Conservation (phyloP, 208 protist species). For the Entamoeba moshkovskii region DNA sequence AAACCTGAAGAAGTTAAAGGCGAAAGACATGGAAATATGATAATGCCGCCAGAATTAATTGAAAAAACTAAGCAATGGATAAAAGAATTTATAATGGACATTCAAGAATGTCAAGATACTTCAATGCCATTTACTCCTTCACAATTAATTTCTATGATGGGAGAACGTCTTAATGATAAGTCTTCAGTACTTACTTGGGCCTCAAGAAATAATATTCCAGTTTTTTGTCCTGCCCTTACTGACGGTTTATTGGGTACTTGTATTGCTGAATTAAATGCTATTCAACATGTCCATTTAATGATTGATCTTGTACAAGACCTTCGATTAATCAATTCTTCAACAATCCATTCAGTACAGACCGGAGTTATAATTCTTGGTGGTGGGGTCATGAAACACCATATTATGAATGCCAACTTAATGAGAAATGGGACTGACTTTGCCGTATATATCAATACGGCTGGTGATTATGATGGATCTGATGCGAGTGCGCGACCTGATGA, state of each 20-base stretch:
- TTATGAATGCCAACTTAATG: slow-evolving; percentile 94
- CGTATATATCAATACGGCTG: slow-evolving; percentile 83
- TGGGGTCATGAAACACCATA: slow-evolving; percentile 92
- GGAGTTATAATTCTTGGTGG: slow-evolving; percentile 93
- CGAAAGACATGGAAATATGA: slow-evolving; percentile 83
- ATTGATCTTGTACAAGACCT: slow-evolving; percentile 86
- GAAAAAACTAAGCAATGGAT: slow-evolving; percentile 97
- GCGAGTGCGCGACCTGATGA: slow-evolving; percentile 85
- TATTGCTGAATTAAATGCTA: slow-evolving; percentile 96
- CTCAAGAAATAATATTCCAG: slow-evolving; percentile 84
- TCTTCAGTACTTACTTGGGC: slow-evolving; percentile 91
- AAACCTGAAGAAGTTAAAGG: slow-evolving; percentile 22
- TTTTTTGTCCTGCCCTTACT: slow-evolving; percentile 94
- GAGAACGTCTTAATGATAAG: slow-evolving; percentile 73
- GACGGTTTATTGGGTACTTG: slow-evolving; percentile 95
- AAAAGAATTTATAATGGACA: slow-evolving; percentile 74
- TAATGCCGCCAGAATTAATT: slow-evolving; percentile 99
- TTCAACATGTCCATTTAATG: slow-evolving; percentile 71
- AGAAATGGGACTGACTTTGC: slow-evolving; percentile 91
- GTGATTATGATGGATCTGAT: slow-evolving; percentile 92
- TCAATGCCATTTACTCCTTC: slow-evolving; percentile 71
- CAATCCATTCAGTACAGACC: slow-evolving; percentile 70
- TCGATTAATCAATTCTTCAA: slow-evolving; percentile 73
- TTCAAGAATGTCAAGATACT: slow-evolving; percentile 67
- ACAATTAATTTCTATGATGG: slow-evolving; percentile 77